Percentiles rank a stretch among this genome's conserved stretches.
Conservation (phyloP, 2,329 filamentous ascomycete genomes). For the Aspergillus quadrilineatus region DNA sequence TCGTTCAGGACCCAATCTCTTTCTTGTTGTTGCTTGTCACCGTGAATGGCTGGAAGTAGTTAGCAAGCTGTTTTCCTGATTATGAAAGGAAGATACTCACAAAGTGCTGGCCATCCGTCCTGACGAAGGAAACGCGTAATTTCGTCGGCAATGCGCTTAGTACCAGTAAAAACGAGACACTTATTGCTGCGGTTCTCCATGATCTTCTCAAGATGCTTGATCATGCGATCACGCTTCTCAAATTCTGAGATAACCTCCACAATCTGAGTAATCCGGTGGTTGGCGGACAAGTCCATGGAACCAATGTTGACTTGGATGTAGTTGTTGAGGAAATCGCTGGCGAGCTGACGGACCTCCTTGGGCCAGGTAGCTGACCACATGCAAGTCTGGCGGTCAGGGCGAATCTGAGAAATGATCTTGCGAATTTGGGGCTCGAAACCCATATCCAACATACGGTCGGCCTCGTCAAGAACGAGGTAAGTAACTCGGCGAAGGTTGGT, state of each 20-base stretch:
- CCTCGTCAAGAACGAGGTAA: conserved; percentile 97
- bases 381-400: conserved; percentile 96
- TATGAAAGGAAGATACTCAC: conserved; percentile 55
- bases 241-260: conserved; percentile 95
- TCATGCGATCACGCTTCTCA: conserved; percentile 97
- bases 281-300: conserved; percentile 92
- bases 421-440: conserved; percentile 99
- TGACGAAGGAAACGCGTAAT: conserved; percentile 97
- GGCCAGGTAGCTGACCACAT: conserved; percentile 99
- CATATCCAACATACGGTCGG: conserved; percentile 99
- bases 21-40: conserved; percentile 99
- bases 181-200: conserved; percentile 98
- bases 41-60: conserved; percentile 76
- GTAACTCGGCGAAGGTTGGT: conserved; percentile 97
- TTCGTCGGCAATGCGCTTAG: conserved; percentile 91
- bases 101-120: conserved; percentile 95
- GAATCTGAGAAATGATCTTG: conserved; percentile 97
- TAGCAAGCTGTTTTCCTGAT: conserved; percentile 36
- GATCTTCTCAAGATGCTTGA: conserved; percentile 94
- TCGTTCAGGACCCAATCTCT: conserved; percentile 99
- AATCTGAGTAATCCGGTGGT: conserved; percentile 96
- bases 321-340: conserved; percentile 84
- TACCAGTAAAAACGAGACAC: conserved; percentile 84
- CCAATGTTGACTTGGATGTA: conserved; percentile 99
- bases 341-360: conserved; percentile 93